phyloP scores from a whole-genome alignment of 2,329 filamentous ascomycete genomes.

The Rhynchosporium secalis region DNA sequence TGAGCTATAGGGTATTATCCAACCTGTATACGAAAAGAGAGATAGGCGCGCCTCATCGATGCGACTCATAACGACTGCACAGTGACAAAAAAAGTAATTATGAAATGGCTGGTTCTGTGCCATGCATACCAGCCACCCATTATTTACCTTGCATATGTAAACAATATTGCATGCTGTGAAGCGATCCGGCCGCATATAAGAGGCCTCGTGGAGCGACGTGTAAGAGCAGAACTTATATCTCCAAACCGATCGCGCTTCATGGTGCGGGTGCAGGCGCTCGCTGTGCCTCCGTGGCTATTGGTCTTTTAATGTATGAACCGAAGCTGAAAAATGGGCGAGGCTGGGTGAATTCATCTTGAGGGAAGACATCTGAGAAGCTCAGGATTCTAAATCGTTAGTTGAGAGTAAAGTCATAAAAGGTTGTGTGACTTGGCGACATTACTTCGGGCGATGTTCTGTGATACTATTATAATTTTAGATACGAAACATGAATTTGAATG shows the following conservation, averaged over 20 bases:
- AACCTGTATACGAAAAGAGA: not conserved
- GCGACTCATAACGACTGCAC: not conserved
- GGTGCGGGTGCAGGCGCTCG: slow-evolving; percentile 2
- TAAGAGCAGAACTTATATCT: slow-evolving; percentile 5
- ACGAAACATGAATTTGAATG: too few relatives aligned
- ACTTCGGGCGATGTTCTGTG: too few relatives aligned
- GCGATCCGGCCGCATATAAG: slow-evolving; percentile 11
- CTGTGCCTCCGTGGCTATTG: slow-evolving; percentile 8
- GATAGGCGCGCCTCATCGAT: not conserved
- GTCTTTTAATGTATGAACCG: not conserved
- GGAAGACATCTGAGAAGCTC: too few relatives aligned
- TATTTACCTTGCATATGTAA: slow-evolving; percentile 4
- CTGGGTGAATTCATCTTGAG: too few relatives aligned
- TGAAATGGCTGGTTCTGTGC: not conserved
- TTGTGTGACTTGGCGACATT: too few relatives aligned
- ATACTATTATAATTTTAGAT: too few relatives aligned
- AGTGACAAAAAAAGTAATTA: not conserved
- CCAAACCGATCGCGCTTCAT: not conserved
- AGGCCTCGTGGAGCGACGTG: not conserved
- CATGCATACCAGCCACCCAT: slow-evolving; percentile 1
- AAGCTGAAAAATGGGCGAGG: too few relatives aligned
- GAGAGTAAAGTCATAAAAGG: too few relatives aligned
- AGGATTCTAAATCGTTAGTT: too few relatives aligned
- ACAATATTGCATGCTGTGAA: not conserved
- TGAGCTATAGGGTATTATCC: too few relatives aligned